Evolutionary conservation across 495 filamentous ascomycete genomes (phyloP).

Genomic region (Tuber indicum): DNA sequence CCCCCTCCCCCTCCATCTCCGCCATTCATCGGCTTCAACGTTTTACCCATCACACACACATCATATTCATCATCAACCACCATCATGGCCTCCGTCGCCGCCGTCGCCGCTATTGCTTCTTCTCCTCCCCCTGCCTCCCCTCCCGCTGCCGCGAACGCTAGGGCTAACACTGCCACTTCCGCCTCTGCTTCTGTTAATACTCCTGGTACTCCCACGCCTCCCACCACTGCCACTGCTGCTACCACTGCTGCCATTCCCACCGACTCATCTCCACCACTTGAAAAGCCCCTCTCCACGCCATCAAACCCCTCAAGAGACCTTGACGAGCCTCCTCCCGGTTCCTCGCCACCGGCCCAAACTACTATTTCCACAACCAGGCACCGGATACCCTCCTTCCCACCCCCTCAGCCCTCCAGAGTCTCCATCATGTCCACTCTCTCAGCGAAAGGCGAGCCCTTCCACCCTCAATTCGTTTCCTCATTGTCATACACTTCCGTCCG

Average conservation of each 20-base stretch:
- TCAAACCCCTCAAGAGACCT: conserved; percentile 42
- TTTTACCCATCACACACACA: conserved; percentile 3
- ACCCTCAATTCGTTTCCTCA: conserved; percentile 73
- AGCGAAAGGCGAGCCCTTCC: conserved; percentile 65
- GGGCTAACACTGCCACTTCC: conserved; percentile 27
- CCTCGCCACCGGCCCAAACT: conserved; percentile 47
- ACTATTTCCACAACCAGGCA: conserved; percentile 49
- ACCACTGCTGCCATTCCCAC: conserved; percentile 27
- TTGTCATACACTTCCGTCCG: conserved; percentile 84
- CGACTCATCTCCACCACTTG: conserved; percentile 28
- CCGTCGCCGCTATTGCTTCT: conserved; percentile 21
- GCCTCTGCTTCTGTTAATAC: conserved; percentile 7
- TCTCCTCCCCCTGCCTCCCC: conserved; percentile 9
- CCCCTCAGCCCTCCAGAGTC: conserved; percentile 57
- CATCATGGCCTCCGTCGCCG: conserved; percentile 36
- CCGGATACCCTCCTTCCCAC: conserved; percentile 55
- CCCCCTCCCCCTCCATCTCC: not conserved
- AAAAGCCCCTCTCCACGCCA: conserved; percentile 37
- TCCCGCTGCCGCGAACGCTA: conserved; percentile 7
- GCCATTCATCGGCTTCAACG: conserved; percentile 15
- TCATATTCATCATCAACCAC: conserved; percentile 6
- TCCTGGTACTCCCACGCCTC: conserved; percentile 9
- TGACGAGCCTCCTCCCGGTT: conserved; percentile 45
- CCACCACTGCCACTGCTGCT: conserved; percentile 11
- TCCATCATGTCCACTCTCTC: conserved; percentile 63